Evolutionary conservation across 345 rosid genomes (phyloP).

Genomic region (Hirschfeldia incana): DNA sequence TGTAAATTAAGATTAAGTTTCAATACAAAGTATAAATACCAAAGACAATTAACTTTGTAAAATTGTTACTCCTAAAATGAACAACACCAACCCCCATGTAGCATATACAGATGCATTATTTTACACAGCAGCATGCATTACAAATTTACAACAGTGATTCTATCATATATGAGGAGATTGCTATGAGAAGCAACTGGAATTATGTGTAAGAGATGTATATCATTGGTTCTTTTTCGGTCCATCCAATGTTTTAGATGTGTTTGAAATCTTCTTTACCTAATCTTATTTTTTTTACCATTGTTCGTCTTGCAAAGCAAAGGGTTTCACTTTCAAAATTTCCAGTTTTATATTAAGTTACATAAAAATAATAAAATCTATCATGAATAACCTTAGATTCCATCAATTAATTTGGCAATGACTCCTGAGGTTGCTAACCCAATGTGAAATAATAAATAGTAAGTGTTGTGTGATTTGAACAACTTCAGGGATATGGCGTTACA

Average conservation of each 20-base stretch:
- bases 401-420: no score
- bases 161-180: constrained; percentile 58
- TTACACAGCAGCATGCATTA: constrained; percentile 14
- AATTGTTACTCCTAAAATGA: not conserved
- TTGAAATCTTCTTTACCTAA: not conserved
- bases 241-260: not conserved
- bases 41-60: not conserved
- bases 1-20: not conserved
- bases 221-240: no score
- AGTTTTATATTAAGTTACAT: not conserved
- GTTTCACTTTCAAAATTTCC: not conserved
- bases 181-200: constrained; percentile 52
- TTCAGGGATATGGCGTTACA: no score
- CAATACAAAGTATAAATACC: not conserved
- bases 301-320: not conserved
- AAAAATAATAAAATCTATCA: no score
- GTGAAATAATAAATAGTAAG: no score
- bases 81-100: not conserved
- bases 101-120: not conserved
- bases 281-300: not conserved
- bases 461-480: no score
- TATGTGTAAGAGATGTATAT: constrained; percentile 40
- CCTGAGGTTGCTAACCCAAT: no score
- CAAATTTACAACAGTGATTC: not conserved
- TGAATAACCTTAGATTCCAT: no score